Conservation (phyloP, 2,329 filamentous ascomycete genomes). For the Fusarium newnesense region DNA sequence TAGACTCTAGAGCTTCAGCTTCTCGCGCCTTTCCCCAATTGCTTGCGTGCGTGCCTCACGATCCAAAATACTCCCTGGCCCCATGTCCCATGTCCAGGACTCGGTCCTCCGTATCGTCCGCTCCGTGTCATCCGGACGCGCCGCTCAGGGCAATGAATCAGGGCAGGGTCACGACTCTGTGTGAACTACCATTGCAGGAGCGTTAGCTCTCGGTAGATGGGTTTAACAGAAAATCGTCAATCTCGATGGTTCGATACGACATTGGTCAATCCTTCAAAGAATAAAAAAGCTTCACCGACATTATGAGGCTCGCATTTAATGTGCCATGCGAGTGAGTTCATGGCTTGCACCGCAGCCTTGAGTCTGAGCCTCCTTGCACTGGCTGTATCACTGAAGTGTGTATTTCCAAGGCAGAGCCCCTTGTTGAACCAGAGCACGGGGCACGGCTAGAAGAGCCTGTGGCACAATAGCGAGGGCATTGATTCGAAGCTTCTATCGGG, state of each 20-base stretch:
- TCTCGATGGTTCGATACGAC: slow-evolving; percentile 8
- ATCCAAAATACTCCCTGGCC: background rate
- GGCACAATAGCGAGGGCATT: slow-evolving; percentile 7
- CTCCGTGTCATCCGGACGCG: slow-evolving; percentile 28
- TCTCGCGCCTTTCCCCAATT: slow-evolving; percentile 1
- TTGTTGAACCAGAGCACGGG: slow-evolving; percentile 9
- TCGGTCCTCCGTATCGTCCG: slow-evolving; percentile 17
- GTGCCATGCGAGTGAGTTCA: slow-evolving; percentile 1
- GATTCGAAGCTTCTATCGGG: background rate
- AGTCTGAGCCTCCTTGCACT: slow-evolving; percentile 16
- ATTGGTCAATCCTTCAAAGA: background rate
- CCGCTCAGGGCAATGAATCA: slow-evolving; percentile 7
- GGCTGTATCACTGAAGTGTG: background rate
- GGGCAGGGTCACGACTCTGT: background rate
- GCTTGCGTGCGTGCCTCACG: background rate
- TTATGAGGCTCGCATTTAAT: background rate
- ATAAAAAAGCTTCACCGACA: slow-evolving; percentile 27
- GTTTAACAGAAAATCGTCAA: background rate
- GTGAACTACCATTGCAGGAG: background rate
- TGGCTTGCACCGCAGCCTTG: slow-evolving; percentile 27
- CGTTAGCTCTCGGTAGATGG: slow-evolving; percentile 8
- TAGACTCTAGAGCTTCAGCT: slow-evolving; percentile 19
- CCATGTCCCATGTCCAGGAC: background rate
- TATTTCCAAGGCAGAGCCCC: slow-evolving; percentile 36
- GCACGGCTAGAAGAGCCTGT: background rate